Evolutionary conservation across 306 rosid genomes (phyloP).

Genomic region (Hylodesmum podocarpum): DNA sequence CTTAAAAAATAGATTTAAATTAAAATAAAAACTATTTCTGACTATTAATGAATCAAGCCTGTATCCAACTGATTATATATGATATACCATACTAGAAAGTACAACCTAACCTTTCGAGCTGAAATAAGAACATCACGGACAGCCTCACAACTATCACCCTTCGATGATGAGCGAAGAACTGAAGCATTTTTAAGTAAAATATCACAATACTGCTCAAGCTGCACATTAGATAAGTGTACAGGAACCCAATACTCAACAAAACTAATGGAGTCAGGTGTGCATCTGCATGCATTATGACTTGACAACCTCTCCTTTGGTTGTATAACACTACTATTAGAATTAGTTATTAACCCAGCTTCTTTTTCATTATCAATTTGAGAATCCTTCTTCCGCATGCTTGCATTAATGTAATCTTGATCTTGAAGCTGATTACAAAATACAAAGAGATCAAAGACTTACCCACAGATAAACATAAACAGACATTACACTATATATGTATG

Average conservation of each 20-base stretch:
- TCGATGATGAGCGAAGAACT: conserved; percentile 54
- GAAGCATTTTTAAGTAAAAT: conserved; percentile 62
- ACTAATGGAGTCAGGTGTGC: conserved; percentile 52
- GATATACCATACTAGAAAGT: conserved; percentile 16
- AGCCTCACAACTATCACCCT: conserved; percentile 51
- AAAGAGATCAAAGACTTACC: conserved; percentile 19
- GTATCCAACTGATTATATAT: not conserved
- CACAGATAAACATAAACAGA: not conserved
- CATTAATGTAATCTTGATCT: conserved; percentile 53
- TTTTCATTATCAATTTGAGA: conserved; percentile 24
- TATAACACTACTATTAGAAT: conserved; percentile 40
- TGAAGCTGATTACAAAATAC: conserved; percentile 43
- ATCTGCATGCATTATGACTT: conserved; percentile 47
- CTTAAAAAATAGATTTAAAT: not conserved
- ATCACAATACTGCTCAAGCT: conserved; percentile 89
- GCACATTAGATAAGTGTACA: conserved; percentile 67
- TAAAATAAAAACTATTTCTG: conserved; percentile 4
- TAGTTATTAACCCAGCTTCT: conserved; percentile 23
- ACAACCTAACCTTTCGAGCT: conserved; percentile 66
- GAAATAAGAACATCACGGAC: conserved; percentile 58
- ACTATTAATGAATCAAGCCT: conserved; percentile 6
- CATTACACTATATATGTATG: not conserved
- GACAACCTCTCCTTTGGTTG: conserved; percentile 62
- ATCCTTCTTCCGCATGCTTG: conserved; percentile 46
- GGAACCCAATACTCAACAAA: conserved; percentile 96